Conservation (phyloP, 345 rosid species). For the Cardamine resedifolia region DNA sequence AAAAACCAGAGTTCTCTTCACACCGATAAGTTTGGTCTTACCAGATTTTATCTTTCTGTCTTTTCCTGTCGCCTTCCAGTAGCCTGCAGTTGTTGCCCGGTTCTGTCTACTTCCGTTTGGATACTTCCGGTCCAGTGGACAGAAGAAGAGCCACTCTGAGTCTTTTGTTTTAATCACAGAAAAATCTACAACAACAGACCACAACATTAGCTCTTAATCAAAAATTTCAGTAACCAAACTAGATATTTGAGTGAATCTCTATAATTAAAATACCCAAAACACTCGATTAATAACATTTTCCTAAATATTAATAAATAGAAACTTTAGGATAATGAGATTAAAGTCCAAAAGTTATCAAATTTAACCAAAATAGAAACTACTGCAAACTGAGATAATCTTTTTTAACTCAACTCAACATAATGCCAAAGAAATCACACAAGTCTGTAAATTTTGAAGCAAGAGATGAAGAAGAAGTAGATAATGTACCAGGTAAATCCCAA, state of each 20-base stretch:
- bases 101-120: conserved; percentile 79
- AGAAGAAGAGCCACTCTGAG: conserved; percentile 95
- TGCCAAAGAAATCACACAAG: not conserved
- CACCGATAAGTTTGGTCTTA: conserved; percentile 52
- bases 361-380: not conserved
- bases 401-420: not conserved
- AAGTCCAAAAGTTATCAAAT: not conserved
- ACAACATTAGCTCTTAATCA: not conserved
- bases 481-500: conserved; percentile 88
- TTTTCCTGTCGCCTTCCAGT: conserved; percentile 97
- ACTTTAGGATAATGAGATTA: not conserved
- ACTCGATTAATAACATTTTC: not conserved
- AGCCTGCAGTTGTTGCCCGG: conserved; percentile 75
- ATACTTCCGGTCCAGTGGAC: conserved; percentile 87
- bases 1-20: conserved; percentile 92
- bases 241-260: not conserved
- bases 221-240: not conserved
- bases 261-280: not conserved
- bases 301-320: not conserved
- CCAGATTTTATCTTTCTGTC: conserved; percentile 67
- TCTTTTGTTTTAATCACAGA: conserved; percentile 61
- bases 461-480: not conserved
- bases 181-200: conserved; percentile 41
- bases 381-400: not conserved
- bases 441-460: not conserved